Conservation (phyloP, 192 early-diverging fungal genomes). For the Dimargaris cristalligena region DNA sequence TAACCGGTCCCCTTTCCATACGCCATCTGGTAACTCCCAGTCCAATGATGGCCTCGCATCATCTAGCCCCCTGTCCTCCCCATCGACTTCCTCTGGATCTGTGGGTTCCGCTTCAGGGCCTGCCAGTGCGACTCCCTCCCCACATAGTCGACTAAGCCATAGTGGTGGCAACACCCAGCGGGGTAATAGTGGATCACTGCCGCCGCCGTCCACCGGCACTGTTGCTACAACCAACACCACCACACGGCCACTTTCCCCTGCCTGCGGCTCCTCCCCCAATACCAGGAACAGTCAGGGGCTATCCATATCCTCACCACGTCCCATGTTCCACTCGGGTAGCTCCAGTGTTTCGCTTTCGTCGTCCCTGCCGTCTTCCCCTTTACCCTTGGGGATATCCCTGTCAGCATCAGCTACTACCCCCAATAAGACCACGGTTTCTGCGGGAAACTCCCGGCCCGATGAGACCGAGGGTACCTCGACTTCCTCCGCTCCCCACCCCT, state of each 20-base stretch:
- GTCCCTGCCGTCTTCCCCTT: constrained; percentile 1
- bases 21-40: no score
- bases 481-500: no score
- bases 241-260: background rate
- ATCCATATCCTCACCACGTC: background rate
- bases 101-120: background rate
- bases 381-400: background rate
- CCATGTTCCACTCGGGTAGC: constrained; percentile 2
- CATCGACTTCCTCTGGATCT: background rate
- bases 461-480: no score
- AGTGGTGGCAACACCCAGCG: no score
- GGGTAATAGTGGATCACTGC: background rate
- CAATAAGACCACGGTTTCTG: background rate
- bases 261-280: background rate
- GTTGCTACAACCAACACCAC: background rate
- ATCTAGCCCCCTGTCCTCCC: background rate
- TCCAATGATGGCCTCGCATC: background rate
- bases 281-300: background rate
- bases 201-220: background rate
- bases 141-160: background rate
- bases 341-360: background rate
- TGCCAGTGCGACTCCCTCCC: background rate
- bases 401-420: background rate
- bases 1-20: background rate
- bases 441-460: background rate